Conservation (phyloP, 495 filamentous ascomycete genomes). For the Penicillium lagena region DNA sequence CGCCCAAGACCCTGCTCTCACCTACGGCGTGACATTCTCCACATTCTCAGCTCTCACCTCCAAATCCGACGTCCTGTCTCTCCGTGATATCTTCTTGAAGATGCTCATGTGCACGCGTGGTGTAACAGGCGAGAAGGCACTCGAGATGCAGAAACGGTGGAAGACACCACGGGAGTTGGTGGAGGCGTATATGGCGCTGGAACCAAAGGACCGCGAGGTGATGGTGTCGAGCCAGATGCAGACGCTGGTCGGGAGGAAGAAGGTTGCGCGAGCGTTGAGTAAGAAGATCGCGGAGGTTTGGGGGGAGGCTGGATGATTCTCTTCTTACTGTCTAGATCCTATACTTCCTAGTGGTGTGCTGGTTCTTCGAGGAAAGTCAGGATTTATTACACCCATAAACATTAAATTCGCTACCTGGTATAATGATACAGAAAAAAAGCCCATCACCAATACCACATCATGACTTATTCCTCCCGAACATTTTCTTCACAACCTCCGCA, state of each 20-base stretch:
- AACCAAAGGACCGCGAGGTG: conserved; percentile 38
- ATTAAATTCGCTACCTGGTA: too few relatives aligned
- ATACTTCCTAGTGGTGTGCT: too few relatives aligned
- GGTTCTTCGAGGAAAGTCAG: too few relatives aligned
- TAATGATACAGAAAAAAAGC: background rate
- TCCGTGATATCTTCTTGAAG: conserved; percentile 73
- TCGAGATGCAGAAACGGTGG: conserved; percentile 74
- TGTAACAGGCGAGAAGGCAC: conserved; percentile 73
- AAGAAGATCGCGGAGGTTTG: conserved; percentile 70
- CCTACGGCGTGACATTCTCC: conserved; percentile 63
- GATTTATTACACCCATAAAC: too few relatives aligned
- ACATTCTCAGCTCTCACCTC: conserved; percentile 66
- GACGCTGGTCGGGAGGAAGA: conserved; percentile 59
- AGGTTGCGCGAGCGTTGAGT: conserved; percentile 56
- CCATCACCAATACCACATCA: background rate
- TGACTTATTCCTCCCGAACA: conserved; percentile 8
- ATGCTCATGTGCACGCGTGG: conserved; percentile 83
- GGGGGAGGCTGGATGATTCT: conserved; percentile 32
- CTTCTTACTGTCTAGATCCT: too few relatives aligned
- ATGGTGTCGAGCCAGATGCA: conserved; percentile 49
- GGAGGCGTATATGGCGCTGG: conserved; percentile 54
- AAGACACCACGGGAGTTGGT: conserved; percentile 64
- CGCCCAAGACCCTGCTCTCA: conserved; percentile 35
- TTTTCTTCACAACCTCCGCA: conserved; percentile 14
- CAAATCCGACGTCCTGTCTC: conserved; percentile 66